Percentiles rank a stretch among this genome's conserved stretches.
Conservation (phyloP, 2,329 filamentous ascomycete species). For the Alternaria panax region DNA sequence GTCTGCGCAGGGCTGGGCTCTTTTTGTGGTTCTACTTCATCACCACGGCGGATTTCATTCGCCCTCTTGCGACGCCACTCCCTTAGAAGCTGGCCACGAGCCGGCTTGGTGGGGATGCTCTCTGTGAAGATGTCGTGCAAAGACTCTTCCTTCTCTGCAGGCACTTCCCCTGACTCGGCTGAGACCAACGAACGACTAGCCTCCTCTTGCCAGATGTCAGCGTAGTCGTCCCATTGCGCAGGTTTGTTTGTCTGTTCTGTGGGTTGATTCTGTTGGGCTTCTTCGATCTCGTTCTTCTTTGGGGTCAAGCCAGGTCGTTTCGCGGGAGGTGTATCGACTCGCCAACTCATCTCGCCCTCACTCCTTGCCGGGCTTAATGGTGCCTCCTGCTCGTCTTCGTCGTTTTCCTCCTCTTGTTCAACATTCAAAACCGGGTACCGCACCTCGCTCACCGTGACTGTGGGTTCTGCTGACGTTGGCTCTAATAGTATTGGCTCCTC, state of each 20-base stretch:
- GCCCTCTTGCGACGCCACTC: conserved; percentile 54
- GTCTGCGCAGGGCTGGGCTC: conserved; percentile 10
- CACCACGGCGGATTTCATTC: conserved; percentile 49
- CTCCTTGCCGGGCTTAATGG: conserved; percentile 43
- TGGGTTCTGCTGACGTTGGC: conserved; percentile 20
- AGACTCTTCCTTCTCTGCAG: conserved; percentile 23
- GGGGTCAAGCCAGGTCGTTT: background rate
- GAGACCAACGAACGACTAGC: conserved; percentile 49
- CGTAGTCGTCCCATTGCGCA: conserved; percentile 28
- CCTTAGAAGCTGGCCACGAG: conserved; percentile 51
- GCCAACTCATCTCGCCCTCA: conserved; percentile 47
- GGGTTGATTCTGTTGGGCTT: conserved; percentile 4
- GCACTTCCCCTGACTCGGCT: conserved; percentile 27
- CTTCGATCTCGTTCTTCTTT: background rate
- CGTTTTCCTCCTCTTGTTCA: conserved; percentile 17
- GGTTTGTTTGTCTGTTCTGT: conserved; percentile 1
- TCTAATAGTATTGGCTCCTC: conserved; percentile 19
- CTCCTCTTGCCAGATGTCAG: conserved; percentile 59
- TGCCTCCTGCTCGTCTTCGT: conserved; percentile 17
- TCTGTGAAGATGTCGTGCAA: conserved; percentile 47
- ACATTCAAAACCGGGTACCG: conserved; percentile 36
- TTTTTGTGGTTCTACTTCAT: conserved; percentile 43
- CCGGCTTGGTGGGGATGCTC: conserved; percentile 39
- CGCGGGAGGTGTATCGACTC: conserved; percentile 31
- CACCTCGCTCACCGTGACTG: conserved; percentile 23